Evolutionary conservation across 306 rosid species (phyloP).

Genomic region (Elaeagnus macrophylla): DNA sequence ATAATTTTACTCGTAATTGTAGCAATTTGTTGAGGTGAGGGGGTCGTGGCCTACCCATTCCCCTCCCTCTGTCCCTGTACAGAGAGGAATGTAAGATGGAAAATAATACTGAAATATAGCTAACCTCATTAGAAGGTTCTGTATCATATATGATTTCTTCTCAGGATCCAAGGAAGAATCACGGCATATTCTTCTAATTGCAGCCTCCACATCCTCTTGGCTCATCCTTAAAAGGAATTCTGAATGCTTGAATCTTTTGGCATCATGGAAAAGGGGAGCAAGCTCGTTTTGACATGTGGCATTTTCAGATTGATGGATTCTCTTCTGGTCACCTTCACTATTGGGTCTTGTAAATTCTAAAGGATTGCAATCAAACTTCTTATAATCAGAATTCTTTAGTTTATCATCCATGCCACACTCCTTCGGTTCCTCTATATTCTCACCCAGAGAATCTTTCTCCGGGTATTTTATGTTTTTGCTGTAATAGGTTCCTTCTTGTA

Average conservation of each 20-base stretch:
- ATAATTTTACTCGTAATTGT: too few relatives aligned
- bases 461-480: slow-evolving; percentile 22
- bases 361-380: slow-evolving; percentile 18
- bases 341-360: slow-evolving; percentile 19
- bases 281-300: slow-evolving; percentile 15
- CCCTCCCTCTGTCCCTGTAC: neutral
- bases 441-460: slow-evolving; percentile 30
- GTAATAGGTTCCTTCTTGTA: slow-evolving; percentile 26
- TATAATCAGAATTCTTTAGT: slow-evolving; percentile 22
- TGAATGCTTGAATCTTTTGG: slow-evolving; percentile 25
- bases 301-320: slow-evolving; percentile 19
- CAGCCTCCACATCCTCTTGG: slow-evolving; percentile 73
- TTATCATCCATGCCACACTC: slow-evolving; percentile 23
- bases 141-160: slow-evolving; percentile 62
- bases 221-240: slow-evolving; percentile 53
- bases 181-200: slow-evolving; percentile 56
- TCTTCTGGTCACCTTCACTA: slow-evolving; percentile 26
- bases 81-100: neutral
- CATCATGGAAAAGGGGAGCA: slow-evolving; percentile 19
- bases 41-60: too few relatives aligned
- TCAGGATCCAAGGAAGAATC: slow-evolving; percentile 66
- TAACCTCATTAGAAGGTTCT: slow-evolving; percentile 72
- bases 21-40: too few relatives aligned
- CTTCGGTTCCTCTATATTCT: slow-evolving; percentile 20
- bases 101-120: slow-evolving; percentile 11